These are phyloP conservation scores for Tulasnella sp. DNA, from an alignment of 768 basidiomycete genomes.

Conservation along the genomic window DNA sequence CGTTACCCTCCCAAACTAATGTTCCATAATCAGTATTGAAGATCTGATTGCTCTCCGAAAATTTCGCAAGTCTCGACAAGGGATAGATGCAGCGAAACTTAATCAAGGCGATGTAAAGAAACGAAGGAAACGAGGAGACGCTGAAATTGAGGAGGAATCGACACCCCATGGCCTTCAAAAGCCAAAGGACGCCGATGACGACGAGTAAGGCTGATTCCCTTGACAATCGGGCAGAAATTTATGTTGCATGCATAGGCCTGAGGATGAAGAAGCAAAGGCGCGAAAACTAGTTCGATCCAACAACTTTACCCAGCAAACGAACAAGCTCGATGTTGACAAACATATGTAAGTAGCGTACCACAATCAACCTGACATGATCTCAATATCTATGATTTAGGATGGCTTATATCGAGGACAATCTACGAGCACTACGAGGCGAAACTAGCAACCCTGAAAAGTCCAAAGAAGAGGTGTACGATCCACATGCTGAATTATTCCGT, in stretches of 20 bases:
- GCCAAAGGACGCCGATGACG: conserved; percentile 32
- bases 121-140: conserved; percentile 48
- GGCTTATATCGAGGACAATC: conserved; percentile 93
- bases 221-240: conserved; percentile 1
- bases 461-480: conserved; percentile 39
- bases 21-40: conserved; percentile 50
- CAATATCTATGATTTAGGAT: conserved; percentile 45
- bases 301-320: conserved; percentile 97
- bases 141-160: conserved; percentile 21
- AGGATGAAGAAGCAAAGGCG: conserved; percentile 56
- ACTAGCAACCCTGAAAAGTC: conserved; percentile 38
- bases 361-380: neutral
- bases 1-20: too few relatives aligned
- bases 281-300: conserved; percentile 64
- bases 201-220: conserved; percentile 38
- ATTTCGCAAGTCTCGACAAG: conserved; percentile 55
- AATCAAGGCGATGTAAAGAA: conserved; percentile 64
- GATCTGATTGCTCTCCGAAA: conserved; percentile 78
- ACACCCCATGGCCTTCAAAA: conserved; percentile 22
- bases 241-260: conserved; percentile 16
- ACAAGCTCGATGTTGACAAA: conserved; percentile 90
- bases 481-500: conserved; percentile 65
- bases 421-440: conserved; percentile 55
- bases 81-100: conserved; percentile 75
- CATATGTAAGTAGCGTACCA: conserved; percentile 59